Evolutionary conservation across 805 yeast genomes (phyloP).

Genomic region (Saccharomycopsis microspora): DNA sequence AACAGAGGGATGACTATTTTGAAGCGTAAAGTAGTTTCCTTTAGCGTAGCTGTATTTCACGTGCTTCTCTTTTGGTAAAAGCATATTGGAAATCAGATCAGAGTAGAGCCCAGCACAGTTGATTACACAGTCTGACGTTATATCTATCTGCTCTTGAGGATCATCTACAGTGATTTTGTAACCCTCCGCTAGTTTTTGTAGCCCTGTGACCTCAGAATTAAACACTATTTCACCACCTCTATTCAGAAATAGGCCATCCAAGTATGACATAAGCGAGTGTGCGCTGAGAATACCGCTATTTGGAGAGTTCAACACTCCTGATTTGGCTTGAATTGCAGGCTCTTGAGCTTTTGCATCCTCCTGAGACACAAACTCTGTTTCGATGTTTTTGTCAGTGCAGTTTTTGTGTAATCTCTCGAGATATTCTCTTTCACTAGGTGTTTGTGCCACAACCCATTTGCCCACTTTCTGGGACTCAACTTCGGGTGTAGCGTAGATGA

Average conservation of each 20-base stretch:
- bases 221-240: conserved; percentile 54
- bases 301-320: conserved; percentile 61
- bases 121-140: conserved; percentile 47
- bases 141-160: conserved; percentile 20
- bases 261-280: conserved; percentile 59
- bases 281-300: conserved; percentile 80
- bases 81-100: conserved; percentile 54
- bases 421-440: conserved; percentile 47
- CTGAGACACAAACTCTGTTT: conserved; percentile 43
- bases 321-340: conserved; percentile 54
- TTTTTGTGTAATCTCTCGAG: conserved; percentile 41
- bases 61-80: conserved; percentile 53
- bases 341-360: conserved; percentile 36
- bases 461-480: conserved; percentile 45
- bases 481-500: conserved; percentile 39
- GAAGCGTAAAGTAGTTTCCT: conserved; percentile 68
- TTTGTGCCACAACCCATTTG: conserved; percentile 82
- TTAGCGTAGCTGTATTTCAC: conserved; percentile 60
- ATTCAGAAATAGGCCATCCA: conserved; percentile 34
- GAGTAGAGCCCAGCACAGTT: conserved; percentile 79
- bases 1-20: conserved; percentile 33
- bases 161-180: background rate
- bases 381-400: conserved; percentile 41
- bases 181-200: conserved; percentile 14
- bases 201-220: conserved; percentile 41